Conservation (phyloP, 495 filamentous ascomycete genomes). For the Apodospora peruviana region DNA sequence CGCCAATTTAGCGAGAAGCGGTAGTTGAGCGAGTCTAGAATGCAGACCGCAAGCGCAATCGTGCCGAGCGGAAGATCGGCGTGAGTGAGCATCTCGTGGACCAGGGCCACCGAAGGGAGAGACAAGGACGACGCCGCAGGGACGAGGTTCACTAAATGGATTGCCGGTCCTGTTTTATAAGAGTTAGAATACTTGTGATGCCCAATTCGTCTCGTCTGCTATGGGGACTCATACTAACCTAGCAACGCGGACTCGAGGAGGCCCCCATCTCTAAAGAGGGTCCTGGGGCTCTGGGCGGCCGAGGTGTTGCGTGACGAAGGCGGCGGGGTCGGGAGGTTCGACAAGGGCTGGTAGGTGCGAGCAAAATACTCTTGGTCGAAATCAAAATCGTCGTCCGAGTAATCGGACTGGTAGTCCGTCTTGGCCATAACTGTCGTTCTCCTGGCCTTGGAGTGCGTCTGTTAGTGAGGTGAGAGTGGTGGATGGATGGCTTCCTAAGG, state of each 20-base stretch:
- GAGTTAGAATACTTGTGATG: conserved; percentile 1
- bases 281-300: conserved; percentile 32
- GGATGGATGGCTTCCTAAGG: conserved; percentile 9
- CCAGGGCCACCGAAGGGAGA: conserved; percentile 40
- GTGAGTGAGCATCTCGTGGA: conserved; percentile 47
- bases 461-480: background rate
- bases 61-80: conserved; percentile 44
- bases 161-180: conserved; percentile 40
- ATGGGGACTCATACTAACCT: conserved; percentile 29
- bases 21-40: conserved; percentile 50
- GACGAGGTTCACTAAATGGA: conserved; percentile 51
- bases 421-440: conserved; percentile 16
- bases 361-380: conserved; percentile 52
- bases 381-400: conserved; percentile 41
- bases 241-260: conserved; percentile 35
- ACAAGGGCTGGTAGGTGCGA: conserved; percentile 53
- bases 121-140: conserved; percentile 47
- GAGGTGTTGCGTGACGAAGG: conserved; percentile 40
- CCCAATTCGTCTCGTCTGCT: background rate
- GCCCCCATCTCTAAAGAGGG: conserved; percentile 38
- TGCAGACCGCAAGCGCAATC: conserved; percentile 48
- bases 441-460: background rate
- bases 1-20: conserved; percentile 51
- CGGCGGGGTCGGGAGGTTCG: conserved; percentile 56
- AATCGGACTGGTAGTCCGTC: conserved; percentile 3